These are phyloP conservation scores for Dactylellina leptospora DNA, from an alignment of 2,329 filamentous ascomycete species.

Conservation along the genomic window DNA sequence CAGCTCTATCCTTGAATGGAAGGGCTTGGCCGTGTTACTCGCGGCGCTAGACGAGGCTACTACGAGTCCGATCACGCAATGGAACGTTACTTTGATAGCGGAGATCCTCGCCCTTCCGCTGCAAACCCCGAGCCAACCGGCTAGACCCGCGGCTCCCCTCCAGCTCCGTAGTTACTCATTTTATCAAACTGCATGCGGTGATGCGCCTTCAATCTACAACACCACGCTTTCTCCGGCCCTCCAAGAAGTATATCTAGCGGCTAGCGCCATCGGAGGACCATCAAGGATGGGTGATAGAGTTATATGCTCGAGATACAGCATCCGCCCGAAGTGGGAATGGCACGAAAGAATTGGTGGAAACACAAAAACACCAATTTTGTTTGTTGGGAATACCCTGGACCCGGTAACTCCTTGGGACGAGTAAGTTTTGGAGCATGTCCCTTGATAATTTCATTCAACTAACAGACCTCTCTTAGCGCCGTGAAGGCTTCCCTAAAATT, in stretches of 20 bases:
- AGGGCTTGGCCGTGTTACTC: constrained; percentile 8
- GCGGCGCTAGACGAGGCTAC: constrained; percentile 18
- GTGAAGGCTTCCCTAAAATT: constrained; percentile 27
- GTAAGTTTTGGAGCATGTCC: constrained; percentile 6
- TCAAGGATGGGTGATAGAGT: constrained; percentile 10
- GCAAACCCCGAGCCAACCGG: not conserved
- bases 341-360: constrained; percentile 20
- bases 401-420: constrained; percentile 40
- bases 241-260: not conserved
- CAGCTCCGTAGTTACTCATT: constrained; percentile 24
- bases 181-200: constrained; percentile 29
- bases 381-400: constrained; percentile 40
- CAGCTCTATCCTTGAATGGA: constrained; percentile 8
- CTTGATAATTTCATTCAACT: not conserved
- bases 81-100: constrained; percentile 20
- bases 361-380: constrained; percentile 36
- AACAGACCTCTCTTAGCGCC: constrained; percentile 2
- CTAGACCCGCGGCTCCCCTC: constrained; percentile 6
- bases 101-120: constrained; percentile 15
- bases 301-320: constrained; percentile 15
- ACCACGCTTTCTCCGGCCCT: constrained; percentile 2
- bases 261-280: constrained; percentile 3
- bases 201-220: constrained; percentile 28
- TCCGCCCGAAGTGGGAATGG: constrained; percentile 42
- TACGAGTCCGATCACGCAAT: not conserved